Percentiles rank a stretch among this genome's conserved stretches.
Evolutionary conservation across 2,329 filamentous ascomycete genomes (phyloP).

Genomic region (Podosphaera fusca): DNA sequence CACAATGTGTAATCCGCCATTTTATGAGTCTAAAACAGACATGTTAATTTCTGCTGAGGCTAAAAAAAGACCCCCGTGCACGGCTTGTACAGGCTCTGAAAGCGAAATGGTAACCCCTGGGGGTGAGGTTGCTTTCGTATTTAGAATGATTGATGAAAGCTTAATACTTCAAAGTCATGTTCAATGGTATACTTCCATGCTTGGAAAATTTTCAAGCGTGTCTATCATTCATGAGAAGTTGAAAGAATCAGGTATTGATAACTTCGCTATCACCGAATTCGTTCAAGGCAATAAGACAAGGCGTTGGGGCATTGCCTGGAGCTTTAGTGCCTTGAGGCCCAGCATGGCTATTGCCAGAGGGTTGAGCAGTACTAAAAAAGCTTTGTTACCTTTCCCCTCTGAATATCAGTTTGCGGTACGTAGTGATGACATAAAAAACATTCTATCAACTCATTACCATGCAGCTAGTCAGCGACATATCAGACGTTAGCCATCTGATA

Average conservation of each 20-base stretch:
- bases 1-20: conserved; percentile 84
- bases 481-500: conserved; percentile 5
- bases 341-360: conserved; percentile 20
- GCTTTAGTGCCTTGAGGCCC: conserved; percentile 46
- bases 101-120: conserved; percentile 70
- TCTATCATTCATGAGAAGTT: conserved; percentile 36
- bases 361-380: conserved; percentile 20
- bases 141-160: conserved; percentile 48
- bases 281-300: conserved; percentile 57
- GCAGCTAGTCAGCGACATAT: conserved; percentile 1
- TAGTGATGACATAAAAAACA: neutral
- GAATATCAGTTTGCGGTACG: conserved; percentile 19
- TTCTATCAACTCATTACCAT: neutral
- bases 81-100: conserved; percentile 52
- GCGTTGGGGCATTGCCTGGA: conserved; percentile 80
- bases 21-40: conserved; percentile 56
- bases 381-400: conserved; percentile 28
- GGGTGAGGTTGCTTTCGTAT: conserved; percentile 56
- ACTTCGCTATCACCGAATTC: conserved; percentile 66
- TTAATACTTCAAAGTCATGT: conserved; percentile 33
- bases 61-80: conserved; percentile 46
- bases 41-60: conserved; percentile 37
- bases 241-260: conserved; percentile 35
- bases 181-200: conserved; percentile 78
- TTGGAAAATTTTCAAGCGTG: conserved; percentile 56